Conservation (phyloP, 2,329 filamentous ascomycete genomes). For the Microdochium nivale region DNA sequence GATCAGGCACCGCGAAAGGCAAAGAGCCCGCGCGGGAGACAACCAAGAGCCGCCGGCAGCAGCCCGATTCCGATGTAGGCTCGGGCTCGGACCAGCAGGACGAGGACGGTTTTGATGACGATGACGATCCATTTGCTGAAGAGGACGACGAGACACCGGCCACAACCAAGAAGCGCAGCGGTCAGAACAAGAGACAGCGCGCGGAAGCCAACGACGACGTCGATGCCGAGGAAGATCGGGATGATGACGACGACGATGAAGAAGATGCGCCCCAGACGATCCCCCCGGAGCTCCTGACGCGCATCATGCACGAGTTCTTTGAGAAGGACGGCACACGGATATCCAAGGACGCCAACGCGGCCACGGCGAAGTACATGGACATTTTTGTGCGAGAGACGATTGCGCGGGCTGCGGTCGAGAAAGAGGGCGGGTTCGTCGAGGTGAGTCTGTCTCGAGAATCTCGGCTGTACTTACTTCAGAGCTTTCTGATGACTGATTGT, state of each 20-base stretch:
- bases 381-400: slow-evolving; percentile 86
- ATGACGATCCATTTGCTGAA: slow-evolving; percentile 17
- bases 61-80: slow-evolving; percentile 6
- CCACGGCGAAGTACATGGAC: slow-evolving; percentile 80
- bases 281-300: slow-evolving; percentile 64
- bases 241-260: slow-evolving; percentile 22
- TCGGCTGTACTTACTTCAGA: not conserved
- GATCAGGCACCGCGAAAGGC: not conserved
- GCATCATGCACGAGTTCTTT: slow-evolving; percentile 74
- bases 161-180: slow-evolving; percentile 1
- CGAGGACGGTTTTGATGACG: slow-evolving; percentile 1
- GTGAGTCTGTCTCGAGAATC: slow-evolving; percentile 32
- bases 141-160: slow-evolving; percentile 6
- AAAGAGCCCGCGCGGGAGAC: not conserved
- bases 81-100: slow-evolving; percentile 7
- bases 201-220: too few relatives aligned
- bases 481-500: not conserved
- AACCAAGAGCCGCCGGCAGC: slow-evolving; percentile 16
- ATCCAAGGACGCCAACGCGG: slow-evolving; percentile 65
- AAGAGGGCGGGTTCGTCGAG: slow-evolving; percentile 64
- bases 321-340: slow-evolving; percentile 62
- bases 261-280: slow-evolving; percentile 43
- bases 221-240: slow-evolving; percentile 7
- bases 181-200: slow-evolving; percentile 5
- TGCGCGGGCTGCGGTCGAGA: slow-evolving; percentile 66